These are phyloP conservation scores for Phytophthora tentaculata DNA, from an alignment of 352 stramenopile genomes.

Conservation along the genomic window DNA sequence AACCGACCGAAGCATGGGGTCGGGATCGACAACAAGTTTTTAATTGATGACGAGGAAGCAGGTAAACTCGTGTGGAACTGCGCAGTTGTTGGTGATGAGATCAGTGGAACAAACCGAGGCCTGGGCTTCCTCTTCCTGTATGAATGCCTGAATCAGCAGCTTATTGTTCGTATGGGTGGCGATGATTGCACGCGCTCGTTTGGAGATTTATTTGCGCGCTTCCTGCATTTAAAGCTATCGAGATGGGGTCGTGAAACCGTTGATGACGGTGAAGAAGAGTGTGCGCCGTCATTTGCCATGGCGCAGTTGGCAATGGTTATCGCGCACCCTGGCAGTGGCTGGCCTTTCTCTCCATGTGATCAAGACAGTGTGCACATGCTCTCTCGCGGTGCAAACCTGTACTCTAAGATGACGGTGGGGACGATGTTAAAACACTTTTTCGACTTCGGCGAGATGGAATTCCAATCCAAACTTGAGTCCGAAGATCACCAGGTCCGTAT, in stretches of 20 bases:
- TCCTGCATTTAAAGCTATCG: slow-evolving; percentile 85
- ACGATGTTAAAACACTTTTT: slow-evolving; percentile 89
- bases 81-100: slow-evolving; percentile 79
- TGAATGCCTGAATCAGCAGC: slow-evolving; percentile 77
- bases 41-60: slow-evolving; percentile 81
- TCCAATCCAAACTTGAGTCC: slow-evolving; percentile 63
- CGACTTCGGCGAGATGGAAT: slow-evolving; percentile 73
- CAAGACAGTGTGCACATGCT: slow-evolving; percentile 72
- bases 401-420: slow-evolving; percentile 80
- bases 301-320: slow-evolving; percentile 79
- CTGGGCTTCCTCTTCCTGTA: slow-evolving; percentile 86
- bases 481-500: slow-evolving; percentile 58
- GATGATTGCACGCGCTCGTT: slow-evolving; percentile 81
- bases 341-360: slow-evolving; percentile 72
- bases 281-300: slow-evolving; percentile 72
- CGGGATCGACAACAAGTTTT: slow-evolving; percentile 60
- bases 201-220: slow-evolving; percentile 75
- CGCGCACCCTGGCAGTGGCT: slow-evolving; percentile 55
- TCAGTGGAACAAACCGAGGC: slow-evolving; percentile 81
- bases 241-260: slow-evolving; percentile 86
- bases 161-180: slow-evolving; percentile 67
- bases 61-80: slow-evolving; percentile 88
- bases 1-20: slow-evolving; percentile 75
- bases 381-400: slow-evolving; percentile 79
- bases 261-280: slow-evolving; percentile 86